phyloP scores from a whole-genome alignment of 2,329 filamentous ascomycete genomes.

The Colletotrichum tanaceti region DNA sequence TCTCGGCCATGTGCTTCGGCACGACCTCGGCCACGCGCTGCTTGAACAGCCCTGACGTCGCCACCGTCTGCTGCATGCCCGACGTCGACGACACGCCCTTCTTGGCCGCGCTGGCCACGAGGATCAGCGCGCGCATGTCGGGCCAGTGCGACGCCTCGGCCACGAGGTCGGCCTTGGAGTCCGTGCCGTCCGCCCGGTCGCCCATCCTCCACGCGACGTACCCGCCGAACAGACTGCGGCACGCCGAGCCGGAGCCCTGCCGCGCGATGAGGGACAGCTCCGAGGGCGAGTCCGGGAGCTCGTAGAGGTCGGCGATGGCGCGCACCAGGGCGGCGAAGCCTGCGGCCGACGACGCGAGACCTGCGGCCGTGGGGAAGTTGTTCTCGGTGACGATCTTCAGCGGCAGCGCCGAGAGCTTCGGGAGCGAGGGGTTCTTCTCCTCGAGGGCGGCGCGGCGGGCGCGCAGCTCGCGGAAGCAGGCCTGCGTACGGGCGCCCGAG shows the following conservation, averaged over 20 bases:
- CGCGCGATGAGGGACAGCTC: conserved; percentile 90
- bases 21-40: conserved; percentile 81
- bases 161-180: conserved; percentile 89
- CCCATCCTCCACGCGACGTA: conserved; percentile 97
- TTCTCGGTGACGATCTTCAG: conserved; percentile 94
- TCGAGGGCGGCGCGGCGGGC: conserved; percentile 82
- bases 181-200: conserved; percentile 78
- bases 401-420: conserved; percentile 80
- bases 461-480: conserved; percentile 90
- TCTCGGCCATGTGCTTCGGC: conserved; percentile 82
- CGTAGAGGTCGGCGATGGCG: conserved; percentile 91
- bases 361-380: conserved; percentile 98
- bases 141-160: conserved; percentile 94
- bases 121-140: conserved; percentile 89
- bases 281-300: conserved; percentile 81
- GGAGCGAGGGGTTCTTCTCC: conserved; percentile 75
- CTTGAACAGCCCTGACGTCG: conserved; percentile 88
- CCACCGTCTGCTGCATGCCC: conserved; percentile 97
- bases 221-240: conserved; percentile 90
- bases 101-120: conserved; percentile 93
- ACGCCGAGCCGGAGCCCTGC: conserved; percentile 95
- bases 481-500: conserved; percentile 88
- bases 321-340: conserved; percentile 79
- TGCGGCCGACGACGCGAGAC: conserved; percentile 79
- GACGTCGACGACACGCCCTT: conserved; percentile 94